Evolutionary conservation across 2,329 filamentous ascomycete genomes (phyloP).

Genomic region (Escovopsis sp.): DNA sequence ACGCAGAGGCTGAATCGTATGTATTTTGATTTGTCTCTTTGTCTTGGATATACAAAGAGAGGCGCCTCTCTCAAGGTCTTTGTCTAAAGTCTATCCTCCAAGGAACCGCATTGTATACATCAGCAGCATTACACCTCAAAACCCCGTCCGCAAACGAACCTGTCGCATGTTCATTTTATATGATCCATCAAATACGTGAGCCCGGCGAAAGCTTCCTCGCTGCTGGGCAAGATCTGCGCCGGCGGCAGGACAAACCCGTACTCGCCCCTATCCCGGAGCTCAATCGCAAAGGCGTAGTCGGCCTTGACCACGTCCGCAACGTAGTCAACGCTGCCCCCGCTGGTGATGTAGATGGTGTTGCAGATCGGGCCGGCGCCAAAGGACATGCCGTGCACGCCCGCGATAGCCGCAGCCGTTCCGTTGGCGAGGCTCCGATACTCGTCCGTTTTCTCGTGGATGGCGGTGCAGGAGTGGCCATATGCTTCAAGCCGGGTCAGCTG

Average conservation of each 20-base stretch:
- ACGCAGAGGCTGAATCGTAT: too few species aligned
- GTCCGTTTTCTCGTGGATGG: slow-evolving; percentile 27
- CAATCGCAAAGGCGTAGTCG: slow-evolving; percentile 25
- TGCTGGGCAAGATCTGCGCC: slow-evolving; percentile 26
- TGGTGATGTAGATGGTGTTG: slow-evolving; percentile 43
- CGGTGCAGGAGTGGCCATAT: slow-evolving; percentile 44
- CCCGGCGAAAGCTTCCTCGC: slow-evolving; percentile 27
- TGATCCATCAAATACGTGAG: slow-evolving; percentile 43
- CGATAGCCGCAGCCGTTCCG: slow-evolving; percentile 35
- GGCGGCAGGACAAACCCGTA: slow-evolving; percentile 29
- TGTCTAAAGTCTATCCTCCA: too few species aligned
- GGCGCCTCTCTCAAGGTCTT: too few species aligned
- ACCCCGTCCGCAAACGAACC: background rate
- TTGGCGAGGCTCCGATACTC: slow-evolving; percentile 33
- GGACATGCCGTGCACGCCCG: slow-evolving; percentile 20
- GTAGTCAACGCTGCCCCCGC: slow-evolving; percentile 30
- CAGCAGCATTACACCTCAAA: too few species aligned
- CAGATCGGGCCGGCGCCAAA: slow-evolving; percentile 39
- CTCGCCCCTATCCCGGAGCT: slow-evolving; percentile 21
- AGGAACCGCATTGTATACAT: too few species aligned
- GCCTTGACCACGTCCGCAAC: slow-evolving; percentile 25
- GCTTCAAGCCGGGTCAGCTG: slow-evolving; percentile 31
- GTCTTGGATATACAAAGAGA: too few species aligned
- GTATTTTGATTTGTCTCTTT: too few species aligned
- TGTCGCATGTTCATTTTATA: slow-evolving; percentile 16